Evolutionary conservation across 2,329 filamentous ascomycete species (phyloP), one percentile per base, ranked within the genome.

Genomic region (Endoconidiophora laricicola): DNA sequence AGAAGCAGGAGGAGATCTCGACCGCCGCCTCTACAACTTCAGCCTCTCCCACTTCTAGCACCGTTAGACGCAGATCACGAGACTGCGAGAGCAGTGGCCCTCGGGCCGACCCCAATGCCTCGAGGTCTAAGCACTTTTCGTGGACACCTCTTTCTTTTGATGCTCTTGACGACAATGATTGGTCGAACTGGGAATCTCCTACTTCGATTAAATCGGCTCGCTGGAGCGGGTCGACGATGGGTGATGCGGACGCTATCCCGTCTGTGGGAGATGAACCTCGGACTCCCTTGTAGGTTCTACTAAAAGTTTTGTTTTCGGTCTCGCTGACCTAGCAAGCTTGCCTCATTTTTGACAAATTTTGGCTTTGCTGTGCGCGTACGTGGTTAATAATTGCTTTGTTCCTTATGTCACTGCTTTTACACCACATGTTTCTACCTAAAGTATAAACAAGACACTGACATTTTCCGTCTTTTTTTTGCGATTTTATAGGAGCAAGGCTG

Each of bases 161-260:
- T 54, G 66, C 69, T 41, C 65, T 74, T 50, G 71, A 79, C 54
- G 77, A 79, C 57, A 74, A 71, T 56, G 76, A 78, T 61, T 81
- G 77, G 78, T 69, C 73, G 6, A 79, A 72, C 60, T 81, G 78
- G 77, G 78, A 81, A 54, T 70, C 68, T 16, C 69, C 70, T 40
- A 67, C 65, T 33, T 73, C 76, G 2, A 67, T 66, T 49, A 73
- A 74, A 60, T 73, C 73, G 14, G 69, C 76, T 14, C 69, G 78
- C 54, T 81, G 78, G 78, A 81, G 78, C 61, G 77, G 76, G 41
- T 79, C 72, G 53, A 78, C 74, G 7, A 68, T 74, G 52, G 65
- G 65, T 52, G 65, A 59, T 37, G 50, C 61, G 37, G 66, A 69
- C 39, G 57, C 64, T 18, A 67, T 70, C 55, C 65, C 71, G 5